Percentiles rank a stretch among this genome's conserved stretches.
Conservation (phyloP, 805 yeast genomes). For the Hanseniaspora singularis region DNA sequence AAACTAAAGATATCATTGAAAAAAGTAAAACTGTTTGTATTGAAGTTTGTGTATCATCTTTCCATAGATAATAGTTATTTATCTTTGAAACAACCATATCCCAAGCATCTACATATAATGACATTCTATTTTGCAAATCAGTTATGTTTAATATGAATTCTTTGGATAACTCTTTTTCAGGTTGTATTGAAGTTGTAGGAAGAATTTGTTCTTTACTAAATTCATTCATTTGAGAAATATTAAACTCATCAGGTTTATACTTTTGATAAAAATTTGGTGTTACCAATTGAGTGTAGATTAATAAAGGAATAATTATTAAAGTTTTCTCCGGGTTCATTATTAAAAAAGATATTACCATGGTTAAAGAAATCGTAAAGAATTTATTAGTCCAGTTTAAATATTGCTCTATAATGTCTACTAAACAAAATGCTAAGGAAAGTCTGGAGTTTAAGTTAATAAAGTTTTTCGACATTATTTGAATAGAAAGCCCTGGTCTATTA, state of each 20-base stretch:
- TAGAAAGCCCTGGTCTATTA: conserved; percentile 54
- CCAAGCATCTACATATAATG: conserved; percentile 48
- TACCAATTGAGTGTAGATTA: conserved; percentile 25
- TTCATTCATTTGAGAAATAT: conserved; percentile 28
- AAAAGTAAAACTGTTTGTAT: neutral
- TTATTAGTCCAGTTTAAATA: conserved; percentile 57
- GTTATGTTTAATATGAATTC: conserved; percentile 70
- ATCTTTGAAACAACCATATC: conserved; percentile 32
- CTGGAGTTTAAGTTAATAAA: conserved; percentile 52
- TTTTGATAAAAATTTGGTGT: conserved; percentile 51
- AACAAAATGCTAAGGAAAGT: conserved; percentile 47
- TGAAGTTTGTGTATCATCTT: conserved; percentile 3
- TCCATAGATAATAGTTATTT: conserved; percentile 5
- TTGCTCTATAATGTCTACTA: conserved; percentile 44
- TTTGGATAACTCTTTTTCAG: conserved; percentile 64
- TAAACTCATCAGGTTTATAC: conserved; percentile 40
- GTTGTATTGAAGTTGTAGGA: conserved; percentile 45
- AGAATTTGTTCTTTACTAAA: conserved; percentile 31
- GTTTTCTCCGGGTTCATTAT: conserved; percentile 50
- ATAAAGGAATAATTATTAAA: conserved; percentile 43
- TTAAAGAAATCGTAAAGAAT: conserved; percentile 45
- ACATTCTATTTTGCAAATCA: conserved; percentile 73
- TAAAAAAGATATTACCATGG: conserved; percentile 39
- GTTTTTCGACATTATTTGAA: conserved; percentile 58
- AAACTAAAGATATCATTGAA: neutral